These are phyloP conservation scores for Paramecium biaurelia DNA, from an alignment of 73 alveolate genomes.

Conservation along the genomic window DNA sequence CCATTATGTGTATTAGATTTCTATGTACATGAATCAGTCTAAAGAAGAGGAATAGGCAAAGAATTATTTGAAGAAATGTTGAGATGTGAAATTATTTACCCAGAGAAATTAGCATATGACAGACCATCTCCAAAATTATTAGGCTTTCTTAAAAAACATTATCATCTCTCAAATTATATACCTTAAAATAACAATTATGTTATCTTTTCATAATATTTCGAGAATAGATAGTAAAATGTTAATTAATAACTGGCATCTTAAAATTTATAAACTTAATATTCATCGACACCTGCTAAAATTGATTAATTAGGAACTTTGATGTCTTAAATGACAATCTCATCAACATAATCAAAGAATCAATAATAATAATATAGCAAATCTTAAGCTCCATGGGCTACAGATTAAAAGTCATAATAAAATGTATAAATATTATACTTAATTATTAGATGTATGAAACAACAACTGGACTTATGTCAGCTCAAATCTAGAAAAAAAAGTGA, in stretches of 20 bases:
- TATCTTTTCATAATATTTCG: constrained; percentile 87
- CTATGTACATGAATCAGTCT: constrained; percentile 90
- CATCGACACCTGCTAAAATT: not conserved
- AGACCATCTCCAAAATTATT: constrained; percentile 92
- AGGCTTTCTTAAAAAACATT: constrained; percentile 90
- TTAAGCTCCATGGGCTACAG: constrained; percentile 39
- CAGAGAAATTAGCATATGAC: constrained; percentile 94
- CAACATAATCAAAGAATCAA: constrained; percentile 1
- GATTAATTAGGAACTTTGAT: not conserved
- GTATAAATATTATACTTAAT: not conserved
- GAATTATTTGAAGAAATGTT: constrained; percentile 89
- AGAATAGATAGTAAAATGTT: not conserved
- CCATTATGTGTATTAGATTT: constrained; percentile 96
- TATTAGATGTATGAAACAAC: constrained; percentile 34
- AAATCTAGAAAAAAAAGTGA: not conserved
- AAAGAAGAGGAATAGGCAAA: constrained; percentile 94
- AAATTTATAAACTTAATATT: not conserved
- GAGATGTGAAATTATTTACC: constrained; percentile 73
- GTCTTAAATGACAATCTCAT: not conserved
- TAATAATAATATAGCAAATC: not conserved
- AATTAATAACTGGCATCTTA: not conserved
- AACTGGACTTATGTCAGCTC: constrained; percentile 44
- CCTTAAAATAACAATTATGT: constrained; percentile 95
- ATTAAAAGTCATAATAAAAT: not conserved
- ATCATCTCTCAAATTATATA: constrained; percentile 81